Base-by-base conservation (phyloP, 306 rosid species). In the Prunus salicina region DNA sequence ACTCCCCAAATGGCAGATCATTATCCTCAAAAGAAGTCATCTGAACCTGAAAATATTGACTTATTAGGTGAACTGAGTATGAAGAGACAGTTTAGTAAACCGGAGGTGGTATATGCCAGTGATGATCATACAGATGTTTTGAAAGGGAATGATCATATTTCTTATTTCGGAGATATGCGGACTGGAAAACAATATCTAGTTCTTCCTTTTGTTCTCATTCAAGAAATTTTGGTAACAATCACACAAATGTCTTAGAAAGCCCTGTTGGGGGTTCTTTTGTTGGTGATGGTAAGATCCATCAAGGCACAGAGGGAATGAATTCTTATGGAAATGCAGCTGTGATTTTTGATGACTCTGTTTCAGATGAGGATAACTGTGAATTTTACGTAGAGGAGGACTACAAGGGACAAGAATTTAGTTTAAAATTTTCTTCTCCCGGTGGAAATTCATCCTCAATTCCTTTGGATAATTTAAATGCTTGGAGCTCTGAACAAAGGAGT, bases 341-440 rank as follows among this genome's bases (percentile, higher is more conserved):
- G 74, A 82, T 76, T 46, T 95, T 92, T 81, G 97, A 95, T 63
- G 91, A 92, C 76, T 90, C 83, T 27, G 91, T 76, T 60, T 87
- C 92, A 9, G 99, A 90, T 18, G 92, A 80, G 64, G 90, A 83
- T 87, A 81, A 85, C 67, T 51, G 73, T 67, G 79, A 80, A 70
- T 83, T 81, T 75, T 83, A 82, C 69, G 49, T 56, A 58, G 83
- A 78, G 34, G 6, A 30, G 51, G 70, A 82, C n/a, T 60, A 82
- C 73, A 86, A 24, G 58, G 86, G 72, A 69, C 85, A 73, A 76
- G 88, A 79, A 80, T 78, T 91, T 71, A 81, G 84, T 71, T 30
- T 81, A 57, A 76, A 80, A 41, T 53, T 61, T 57, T 81, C 91
- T 60, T 85, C 90, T 18, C 83, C 82, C 9, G 69, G 47, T 64